Evolutionary conservation across 1,284 basidiomycete genomes (phyloP).

Genomic region (Dichomitus squalens): DNA sequence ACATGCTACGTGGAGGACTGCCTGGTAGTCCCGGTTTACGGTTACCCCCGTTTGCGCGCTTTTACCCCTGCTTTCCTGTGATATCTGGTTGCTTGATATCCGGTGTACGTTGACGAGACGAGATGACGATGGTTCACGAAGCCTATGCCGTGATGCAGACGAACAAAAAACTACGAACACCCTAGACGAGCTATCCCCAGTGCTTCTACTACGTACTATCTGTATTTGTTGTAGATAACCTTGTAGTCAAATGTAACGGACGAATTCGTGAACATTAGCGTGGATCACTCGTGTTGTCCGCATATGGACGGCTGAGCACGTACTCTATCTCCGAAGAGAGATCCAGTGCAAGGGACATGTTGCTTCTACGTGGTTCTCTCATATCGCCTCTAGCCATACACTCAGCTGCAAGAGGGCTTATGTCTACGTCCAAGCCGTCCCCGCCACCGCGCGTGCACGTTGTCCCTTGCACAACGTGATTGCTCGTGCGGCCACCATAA

Average conservation of each 20-base stretch:
- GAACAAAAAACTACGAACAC: background rate
- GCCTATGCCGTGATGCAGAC: background rate
- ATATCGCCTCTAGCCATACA: background rate
- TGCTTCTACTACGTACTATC: background rate
- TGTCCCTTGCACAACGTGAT: background rate
- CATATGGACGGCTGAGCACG: no score
- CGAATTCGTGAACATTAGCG: background rate
- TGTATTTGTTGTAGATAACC: background rate
- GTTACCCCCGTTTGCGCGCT: background rate
- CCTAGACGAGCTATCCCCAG: background rate
- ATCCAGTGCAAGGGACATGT: background rate
- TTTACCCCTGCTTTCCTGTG: background rate
- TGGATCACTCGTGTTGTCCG: background rate
- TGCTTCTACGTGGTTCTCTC: background rate
- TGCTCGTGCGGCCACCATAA: no score
- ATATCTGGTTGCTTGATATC: background rate
- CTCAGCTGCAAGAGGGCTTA: no score
- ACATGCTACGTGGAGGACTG: background rate
- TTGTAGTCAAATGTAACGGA: background rate
- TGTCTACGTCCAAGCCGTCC: background rate
- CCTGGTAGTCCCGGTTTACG: background rate
- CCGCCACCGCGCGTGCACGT: background rate
- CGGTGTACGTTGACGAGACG: background rate
- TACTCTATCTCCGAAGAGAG: no score
- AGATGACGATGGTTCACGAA: background rate